Evolutionary conservation across 169 alveolate species (phyloP), one percentile per base, ranked within the genome.

Genomic region (Plasmodium vivax): DNA sequence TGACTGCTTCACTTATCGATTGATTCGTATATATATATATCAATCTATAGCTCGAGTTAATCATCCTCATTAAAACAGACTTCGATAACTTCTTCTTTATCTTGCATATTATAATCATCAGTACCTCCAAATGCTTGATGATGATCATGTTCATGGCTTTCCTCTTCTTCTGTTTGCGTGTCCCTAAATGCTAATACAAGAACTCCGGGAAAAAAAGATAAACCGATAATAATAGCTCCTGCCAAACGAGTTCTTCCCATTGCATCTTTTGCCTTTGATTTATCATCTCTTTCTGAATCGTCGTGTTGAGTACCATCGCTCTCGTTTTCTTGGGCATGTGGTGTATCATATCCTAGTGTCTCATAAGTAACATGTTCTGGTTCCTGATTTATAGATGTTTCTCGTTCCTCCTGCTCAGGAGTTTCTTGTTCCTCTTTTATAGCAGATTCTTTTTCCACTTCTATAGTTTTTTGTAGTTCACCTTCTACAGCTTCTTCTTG

Each of bases 191-290:
- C 14, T 51, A 51, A 51, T 77, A 77, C 16, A 27, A 51, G 19
- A 34, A 77, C 51, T 38, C 68, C 84, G 3, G 84, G 34, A 77
- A 41, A 16, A n/a, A 77, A 9, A 27, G 68, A 30, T 19, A 77
- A 77, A 19, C 30, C 62, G n/a, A n/a, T n/a, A 77, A 77, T 23
- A 77, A 77, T 77, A 77, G 27, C 62, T 30, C 62, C 84, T 38
- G 84, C 84, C 3, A 77, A 10, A 77, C 84, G 84, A 77, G 14
- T 30, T 30, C 10, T 6, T 77, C 30, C 84, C 10, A 7, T 0
- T 77, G 84, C 23, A n/a, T 9, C 8, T 77, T 77, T 77, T 30
- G 32, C 23, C 14, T 3, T 2, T 77, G 84, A 77, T 12, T 77
- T 14, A 77, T 3, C 51, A 38, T 34, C 32, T 34, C 51, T 34